A percentile compares a stretch with the other conserved stretches of the same genome.
Evolutionary conservation across 306 rosid species (phyloP).

Genomic region (Pyrus betulifolia): DNA sequence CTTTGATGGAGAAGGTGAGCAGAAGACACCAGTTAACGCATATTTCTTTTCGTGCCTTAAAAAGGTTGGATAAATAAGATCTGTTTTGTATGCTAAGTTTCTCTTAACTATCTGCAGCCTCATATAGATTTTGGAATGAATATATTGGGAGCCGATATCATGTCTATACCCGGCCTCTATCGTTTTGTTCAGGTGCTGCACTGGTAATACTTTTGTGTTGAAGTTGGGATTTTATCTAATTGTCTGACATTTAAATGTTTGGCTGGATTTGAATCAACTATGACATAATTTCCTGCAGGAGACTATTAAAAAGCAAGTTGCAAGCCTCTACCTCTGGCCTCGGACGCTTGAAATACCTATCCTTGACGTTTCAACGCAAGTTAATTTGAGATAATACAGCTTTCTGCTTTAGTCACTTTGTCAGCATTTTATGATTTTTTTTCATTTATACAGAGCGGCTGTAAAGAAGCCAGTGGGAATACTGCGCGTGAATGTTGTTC

Average conservation of each 20-base stretch:
- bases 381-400: slow-evolving; percentile 9
- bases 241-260: neutral
- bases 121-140: slow-evolving; percentile 76
- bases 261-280: slow-evolving; percentile 12
- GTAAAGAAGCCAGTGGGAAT: slow-evolving; percentile 88
- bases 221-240: slow-evolving; percentile 4
- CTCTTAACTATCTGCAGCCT: slow-evolving; percentile 52
- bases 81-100: neutral
- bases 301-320: slow-evolving; percentile 59
- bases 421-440: neutral
- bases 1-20: slow-evolving; percentile 89
- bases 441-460: slow-evolving; percentile 36
- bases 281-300: slow-evolving; percentile 41
- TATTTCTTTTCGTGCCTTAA: slow-evolving; percentile 4
- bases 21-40: neutral
- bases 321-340: slow-evolving; percentile 84
- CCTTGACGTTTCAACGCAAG: slow-evolving; percentile 66
- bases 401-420: neutral
- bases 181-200: slow-evolving; percentile 71
- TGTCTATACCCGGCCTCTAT: slow-evolving; percentile 91
- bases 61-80: neutral
- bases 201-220: slow-evolving; percentile 8
- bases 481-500: slow-evolving; percentile 73
- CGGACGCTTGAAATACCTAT: slow-evolving; percentile 64
- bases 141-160: slow-evolving; percentile 70